Percentiles rank a stretch among this genome's conserved stretches.
Evolutionary conservation across 371 early-diverging fungal species (phyloP).

Genomic region (Rhizopus sp.): DNA sequence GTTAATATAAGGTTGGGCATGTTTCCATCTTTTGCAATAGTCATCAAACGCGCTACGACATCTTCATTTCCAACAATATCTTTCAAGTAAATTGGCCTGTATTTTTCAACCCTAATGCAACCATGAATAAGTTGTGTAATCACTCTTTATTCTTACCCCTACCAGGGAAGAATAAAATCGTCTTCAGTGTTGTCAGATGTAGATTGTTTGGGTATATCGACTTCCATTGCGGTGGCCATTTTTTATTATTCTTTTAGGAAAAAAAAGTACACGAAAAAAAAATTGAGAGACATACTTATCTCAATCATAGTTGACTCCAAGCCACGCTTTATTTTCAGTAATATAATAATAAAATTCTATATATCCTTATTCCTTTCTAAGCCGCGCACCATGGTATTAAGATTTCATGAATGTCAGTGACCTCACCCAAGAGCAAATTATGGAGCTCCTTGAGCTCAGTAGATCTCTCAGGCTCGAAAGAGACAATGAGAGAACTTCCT

Average conservation of each 20-base stretch:
- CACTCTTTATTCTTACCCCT: background rate
- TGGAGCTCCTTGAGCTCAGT: too few relatives aligned
- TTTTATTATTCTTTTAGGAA: slow-evolving; percentile 7
- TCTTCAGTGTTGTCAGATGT: background rate
- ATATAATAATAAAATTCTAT: too few relatives aligned
- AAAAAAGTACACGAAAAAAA: too few relatives aligned
- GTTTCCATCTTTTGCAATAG: slow-evolving; percentile 90
- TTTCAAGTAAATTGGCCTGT: slow-evolving; percentile 84
- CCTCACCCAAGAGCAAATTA: too few relatives aligned
- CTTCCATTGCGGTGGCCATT: slow-evolving; percentile 19
- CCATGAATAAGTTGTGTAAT: background rate
- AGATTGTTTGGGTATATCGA: slow-evolving; percentile 11
- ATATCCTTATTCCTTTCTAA: too few relatives aligned
- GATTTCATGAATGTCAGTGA: too few relatives aligned
- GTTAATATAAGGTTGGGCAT: slow-evolving; percentile 97
- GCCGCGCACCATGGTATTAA: too few relatives aligned
- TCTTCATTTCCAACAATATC: slow-evolving; percentile 98
- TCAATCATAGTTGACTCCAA: too few relatives aligned
- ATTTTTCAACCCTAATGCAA: slow-evolving; percentile 93
- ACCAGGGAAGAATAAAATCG: slow-evolving; percentile 14
- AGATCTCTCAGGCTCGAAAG: too few relatives aligned
- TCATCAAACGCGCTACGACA: slow-evolving; percentile 83
- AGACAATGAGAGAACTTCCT: too few relatives aligned
- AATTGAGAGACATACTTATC: too few relatives aligned
- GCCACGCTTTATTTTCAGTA: too few relatives aligned